Conservation (phyloP, 1,284 basidiomycete species). For the Veloboletus limbatus region DNA sequence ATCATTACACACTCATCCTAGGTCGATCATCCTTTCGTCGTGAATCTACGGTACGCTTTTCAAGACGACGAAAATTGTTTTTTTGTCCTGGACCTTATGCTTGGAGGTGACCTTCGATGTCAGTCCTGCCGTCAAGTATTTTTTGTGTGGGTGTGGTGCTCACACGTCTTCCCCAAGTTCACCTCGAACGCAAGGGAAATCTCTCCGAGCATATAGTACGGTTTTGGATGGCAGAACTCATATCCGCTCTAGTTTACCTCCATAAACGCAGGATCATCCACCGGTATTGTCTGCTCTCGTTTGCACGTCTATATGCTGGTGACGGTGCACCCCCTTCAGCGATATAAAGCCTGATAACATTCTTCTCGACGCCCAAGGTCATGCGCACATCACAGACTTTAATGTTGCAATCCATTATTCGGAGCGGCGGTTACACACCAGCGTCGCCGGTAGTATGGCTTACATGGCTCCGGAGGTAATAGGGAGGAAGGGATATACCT, state of each 20-base stretch:
- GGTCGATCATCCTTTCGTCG: constrained; percentile 94
- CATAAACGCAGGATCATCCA: constrained; percentile 93
- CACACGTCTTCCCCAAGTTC: constrained; percentile 53
- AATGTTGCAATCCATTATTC: constrained; percentile 98
- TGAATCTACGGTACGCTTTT: constrained; percentile 95
- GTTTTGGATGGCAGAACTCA: constrained; percentile 90
- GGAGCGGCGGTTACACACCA: constrained; percentile 79
- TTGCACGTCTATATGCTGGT: constrained; percentile 17
- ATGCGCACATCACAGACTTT: constrained; percentile 97
- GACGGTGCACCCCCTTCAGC: constrained; percentile 42
- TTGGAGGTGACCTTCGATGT: constrained; percentile 94
- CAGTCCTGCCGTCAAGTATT: constrained; percentile 33
- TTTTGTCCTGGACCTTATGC: constrained; percentile 96
- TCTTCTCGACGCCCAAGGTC: constrained; percentile 86
- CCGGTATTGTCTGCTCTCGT: constrained; percentile 54
- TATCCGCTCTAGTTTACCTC: constrained; percentile 84
- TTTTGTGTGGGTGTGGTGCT: constrained; percentile 9
- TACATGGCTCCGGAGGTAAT: constrained; percentile 99
- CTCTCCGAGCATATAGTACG: constrained; percentile 81
- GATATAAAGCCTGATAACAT: constrained; percentile 98
- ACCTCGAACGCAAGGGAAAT: constrained; percentile 77
- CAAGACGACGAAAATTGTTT: constrained; percentile 98
- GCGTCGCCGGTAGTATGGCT: constrained; percentile 95
- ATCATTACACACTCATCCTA: constrained; percentile 34
- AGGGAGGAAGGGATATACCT: constrained; percentile 74